Evolutionary conservation across 371 early-diverging fungal species (phyloP).

Genomic region (Blakeslea trispora): DNA sequence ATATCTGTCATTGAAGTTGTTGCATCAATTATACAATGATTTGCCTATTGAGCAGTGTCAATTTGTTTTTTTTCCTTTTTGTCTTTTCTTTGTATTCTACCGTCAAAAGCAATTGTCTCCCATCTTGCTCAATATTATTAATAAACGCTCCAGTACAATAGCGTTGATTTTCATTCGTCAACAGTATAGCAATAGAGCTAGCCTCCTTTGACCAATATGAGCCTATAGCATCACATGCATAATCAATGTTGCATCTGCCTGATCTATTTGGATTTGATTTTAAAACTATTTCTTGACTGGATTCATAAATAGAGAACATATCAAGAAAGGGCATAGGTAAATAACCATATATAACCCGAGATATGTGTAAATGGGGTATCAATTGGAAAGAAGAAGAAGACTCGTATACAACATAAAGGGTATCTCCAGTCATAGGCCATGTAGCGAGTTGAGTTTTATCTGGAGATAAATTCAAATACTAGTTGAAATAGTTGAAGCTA

Average conservation of each 20-base stretch:
- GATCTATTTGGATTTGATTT: constrained; percentile 16
- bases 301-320: neutral
- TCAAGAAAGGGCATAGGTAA: constrained; percentile 19
- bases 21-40: constrained; percentile 39
- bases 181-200: constrained; percentile 49
- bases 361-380: constrained; percentile 30
- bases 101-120: constrained; percentile 51
- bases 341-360: constrained; percentile 50
- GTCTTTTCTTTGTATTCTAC: constrained; percentile 21
- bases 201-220: constrained; percentile 35
- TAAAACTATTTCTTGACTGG: constrained; percentile 3
- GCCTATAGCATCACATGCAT: constrained; percentile 40
- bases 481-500: neutral
- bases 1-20: constrained; percentile 40
- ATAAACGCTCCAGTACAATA: constrained; percentile 55
- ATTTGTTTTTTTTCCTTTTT: no score
- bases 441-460: constrained; percentile 34
- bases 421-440: constrained; percentile 40
- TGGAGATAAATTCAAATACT: neutral
- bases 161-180: constrained; percentile 49
- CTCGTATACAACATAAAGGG: constrained; percentile 33
- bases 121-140: constrained; percentile 51
- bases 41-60: constrained; percentile 27
- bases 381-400: constrained; percentile 12
- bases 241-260: constrained; percentile 52